Percentiles rank a stretch among this genome's conserved stretches.
phyloP scores from a whole-genome alignment of 1,284 basidiomycete species.

The Sphagnurus paluster region DNA sequence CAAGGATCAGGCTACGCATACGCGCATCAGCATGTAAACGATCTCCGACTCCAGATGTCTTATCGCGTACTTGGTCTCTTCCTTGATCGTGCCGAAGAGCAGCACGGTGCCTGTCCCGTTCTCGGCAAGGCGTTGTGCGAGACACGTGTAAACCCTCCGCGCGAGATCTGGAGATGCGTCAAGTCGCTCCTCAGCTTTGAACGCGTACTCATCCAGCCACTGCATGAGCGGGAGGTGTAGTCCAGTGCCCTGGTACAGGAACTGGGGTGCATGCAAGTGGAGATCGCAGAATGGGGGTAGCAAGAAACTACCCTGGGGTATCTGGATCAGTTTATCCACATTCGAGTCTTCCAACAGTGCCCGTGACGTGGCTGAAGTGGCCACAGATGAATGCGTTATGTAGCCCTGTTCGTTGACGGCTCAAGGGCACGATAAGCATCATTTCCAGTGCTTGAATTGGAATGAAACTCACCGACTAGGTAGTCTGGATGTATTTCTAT shows the following conservation, averaged over 20 bases:
- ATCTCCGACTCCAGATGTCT: too few species aligned
- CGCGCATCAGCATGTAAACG: not conserved
- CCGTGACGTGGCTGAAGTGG: constrained; percentile 33
- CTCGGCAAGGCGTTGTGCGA: constrained; percentile 64
- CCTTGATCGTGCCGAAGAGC: constrained; percentile 80
- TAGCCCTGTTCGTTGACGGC: constrained; percentile 53
- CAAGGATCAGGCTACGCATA: constrained; percentile 65
- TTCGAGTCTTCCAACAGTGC: constrained; percentile 25
- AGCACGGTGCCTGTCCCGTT: constrained; percentile 76
- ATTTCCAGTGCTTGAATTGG: not conserved
- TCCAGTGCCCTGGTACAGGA: constrained; percentile 82
- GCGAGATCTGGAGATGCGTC: constrained; percentile 65
- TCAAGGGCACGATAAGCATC: too few species aligned
- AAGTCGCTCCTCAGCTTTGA: constrained; percentile 74
- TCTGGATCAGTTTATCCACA: constrained; percentile 24
- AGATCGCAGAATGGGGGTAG: constrained; percentile 79
- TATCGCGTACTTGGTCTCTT: constrained; percentile 73
- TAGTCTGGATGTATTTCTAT: constrained; percentile 50
- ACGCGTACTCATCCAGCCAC: constrained; percentile 79
- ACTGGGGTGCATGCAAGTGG: constrained; percentile 86
- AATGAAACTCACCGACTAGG: constrained; percentile 49
- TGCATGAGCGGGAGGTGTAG: constrained; percentile 81
- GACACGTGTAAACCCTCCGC: constrained; percentile 59
- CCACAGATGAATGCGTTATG: constrained; percentile 52
- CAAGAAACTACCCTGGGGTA: constrained; percentile 63